phyloP scores from a whole-genome alignment of 495 filamentous ascomycete species.

The Gamarada debralockiae region DNA sequence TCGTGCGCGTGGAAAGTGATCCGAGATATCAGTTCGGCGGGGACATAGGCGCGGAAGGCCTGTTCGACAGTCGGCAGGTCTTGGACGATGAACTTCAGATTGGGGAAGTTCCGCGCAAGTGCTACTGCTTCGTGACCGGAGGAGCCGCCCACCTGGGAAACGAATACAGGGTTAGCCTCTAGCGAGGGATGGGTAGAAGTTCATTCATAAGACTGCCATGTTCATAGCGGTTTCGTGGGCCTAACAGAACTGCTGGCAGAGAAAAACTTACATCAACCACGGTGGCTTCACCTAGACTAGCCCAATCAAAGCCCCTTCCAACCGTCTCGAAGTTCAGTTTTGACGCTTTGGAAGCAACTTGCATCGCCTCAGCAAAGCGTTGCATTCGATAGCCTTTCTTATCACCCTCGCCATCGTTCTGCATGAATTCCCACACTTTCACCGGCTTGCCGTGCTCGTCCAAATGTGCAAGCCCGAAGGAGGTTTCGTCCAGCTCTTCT shows the following conservation, averaged over 20 bases:
- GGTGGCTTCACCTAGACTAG: constrained; percentile 6
- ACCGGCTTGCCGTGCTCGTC: constrained; percentile 24
- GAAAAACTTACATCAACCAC: constrained; percentile 13
- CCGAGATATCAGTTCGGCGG: constrained; percentile 32
- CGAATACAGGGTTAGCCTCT: neutral
- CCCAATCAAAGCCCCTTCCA: constrained; percentile 26
- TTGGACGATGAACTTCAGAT: constrained; percentile 50
- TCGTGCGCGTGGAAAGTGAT: constrained; percentile 45
- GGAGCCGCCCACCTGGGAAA: constrained; percentile 40
- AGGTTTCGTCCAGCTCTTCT: constrained; percentile 25
- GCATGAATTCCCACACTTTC: constrained; percentile 29
- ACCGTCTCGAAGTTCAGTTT: neutral
- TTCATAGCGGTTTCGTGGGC: constrained; percentile 36
- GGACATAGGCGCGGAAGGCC: constrained; percentile 30
- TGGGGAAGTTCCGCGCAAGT: constrained; percentile 39
- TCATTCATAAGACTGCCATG: constrained; percentile 26
- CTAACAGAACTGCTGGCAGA: constrained; percentile 36
- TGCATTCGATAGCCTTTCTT: constrained; percentile 27
- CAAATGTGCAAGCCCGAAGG: constrained; percentile 25
- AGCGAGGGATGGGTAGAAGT: constrained; percentile 41
- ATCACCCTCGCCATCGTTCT: constrained; percentile 29
- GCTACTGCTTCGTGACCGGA: constrained; percentile 48
- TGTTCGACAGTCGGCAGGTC: constrained; percentile 41
- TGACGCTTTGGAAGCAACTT: neutral
- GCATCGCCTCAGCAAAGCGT: constrained; percentile 29